Base-by-base conservation (phyloP, 768 basidiomycete species). In the Rhodotorula taiwanensis region DNA sequence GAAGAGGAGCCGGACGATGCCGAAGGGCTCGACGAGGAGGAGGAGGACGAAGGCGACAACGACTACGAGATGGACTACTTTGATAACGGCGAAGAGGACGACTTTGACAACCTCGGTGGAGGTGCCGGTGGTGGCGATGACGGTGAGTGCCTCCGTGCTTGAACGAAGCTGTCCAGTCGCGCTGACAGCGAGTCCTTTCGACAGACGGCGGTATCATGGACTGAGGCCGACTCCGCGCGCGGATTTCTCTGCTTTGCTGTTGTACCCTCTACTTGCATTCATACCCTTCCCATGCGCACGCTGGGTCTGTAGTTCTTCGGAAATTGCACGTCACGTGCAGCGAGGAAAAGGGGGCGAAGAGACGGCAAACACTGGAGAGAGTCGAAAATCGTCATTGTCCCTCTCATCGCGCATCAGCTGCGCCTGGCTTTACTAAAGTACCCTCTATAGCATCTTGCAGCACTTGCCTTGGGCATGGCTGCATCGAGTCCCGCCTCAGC, bases 11-110 rank as follows among this genome's bases (percentile, higher is more conserved):
- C 41, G 9, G 62, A 69, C 3, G 53, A 55, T 30, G 67, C 60
- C 7, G 52, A 25, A 44, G 21, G 57, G 21, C 31, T 61, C 23
- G 63, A 69, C 18, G 59, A 69, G 20, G 62, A 62, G 20, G 62
- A 68, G n/a, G 63, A 62, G 16, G 50, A 54, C 15, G 68, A 69
- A 28, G 63, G 56, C 8, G 68, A 69, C 39, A 66, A 69, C 68
- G 68, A 69, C 52, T 69, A 69, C 55, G 68, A 60, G 39, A 57
- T 58, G 25, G 63, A 69, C 13, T 69, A 69, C 63, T 69, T 69
- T n/a, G 67, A 69, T 53, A 69, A 69, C 44, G 67, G 67, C 23
- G 67, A 69, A 30, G 63, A 58, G 11, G 67, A 69, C 48, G 67
- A 64, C 28, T 28, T 55, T 18, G 68, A 69, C 33, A 55, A 47